Conservation (phyloP, 2,329 filamentous ascomycete species). For the Beauveria bassiana region DNA sequence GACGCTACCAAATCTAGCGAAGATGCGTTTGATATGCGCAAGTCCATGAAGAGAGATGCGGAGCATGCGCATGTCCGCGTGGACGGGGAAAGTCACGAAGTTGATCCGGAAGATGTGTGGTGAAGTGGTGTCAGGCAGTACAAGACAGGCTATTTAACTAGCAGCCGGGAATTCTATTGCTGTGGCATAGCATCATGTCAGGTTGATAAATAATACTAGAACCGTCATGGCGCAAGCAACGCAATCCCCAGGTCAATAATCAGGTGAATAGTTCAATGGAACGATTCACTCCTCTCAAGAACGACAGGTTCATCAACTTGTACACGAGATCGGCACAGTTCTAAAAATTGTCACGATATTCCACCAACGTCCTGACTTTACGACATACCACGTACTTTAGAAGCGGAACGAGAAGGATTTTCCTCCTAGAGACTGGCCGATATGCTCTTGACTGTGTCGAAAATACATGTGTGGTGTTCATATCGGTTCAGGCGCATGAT, state of each 20-base stretch:
- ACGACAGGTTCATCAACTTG: too few relatives aligned
- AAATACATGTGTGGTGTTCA: too few relatives aligned
- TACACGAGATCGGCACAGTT: not conserved
- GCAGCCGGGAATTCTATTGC: not conserved
- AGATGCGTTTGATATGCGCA: slow-evolving; percentile 97
- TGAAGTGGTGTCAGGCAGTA: slow-evolving; percentile 26
- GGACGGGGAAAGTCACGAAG: slow-evolving; percentile 70
- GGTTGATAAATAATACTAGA: not conserved
- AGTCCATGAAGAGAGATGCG: slow-evolving; percentile 63
- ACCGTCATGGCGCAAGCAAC: not conserved
- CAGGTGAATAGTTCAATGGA: too few relatives aligned
- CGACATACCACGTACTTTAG: not conserved
- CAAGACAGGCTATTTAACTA: not conserved
- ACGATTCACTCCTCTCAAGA: too few relatives aligned
- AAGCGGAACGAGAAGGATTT: not conserved
- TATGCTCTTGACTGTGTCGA: not conserved
- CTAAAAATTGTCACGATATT: not conserved
- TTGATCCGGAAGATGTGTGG: slow-evolving; percentile 82
- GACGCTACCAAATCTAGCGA: slow-evolving; percentile 58
- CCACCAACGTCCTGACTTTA: not conserved
- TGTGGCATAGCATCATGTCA: not conserved
- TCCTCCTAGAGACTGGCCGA: not conserved
- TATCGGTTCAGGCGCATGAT: too few relatives aligned
- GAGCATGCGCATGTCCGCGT: slow-evolving; percentile 68
- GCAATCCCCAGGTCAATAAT: too few relatives aligned